Percentiles rank a stretch among this genome's conserved stretches.
Evolutionary conservation across 495 filamentous ascomycete genomes (phyloP).

Genomic region (Neohortaea acidophila): DNA sequence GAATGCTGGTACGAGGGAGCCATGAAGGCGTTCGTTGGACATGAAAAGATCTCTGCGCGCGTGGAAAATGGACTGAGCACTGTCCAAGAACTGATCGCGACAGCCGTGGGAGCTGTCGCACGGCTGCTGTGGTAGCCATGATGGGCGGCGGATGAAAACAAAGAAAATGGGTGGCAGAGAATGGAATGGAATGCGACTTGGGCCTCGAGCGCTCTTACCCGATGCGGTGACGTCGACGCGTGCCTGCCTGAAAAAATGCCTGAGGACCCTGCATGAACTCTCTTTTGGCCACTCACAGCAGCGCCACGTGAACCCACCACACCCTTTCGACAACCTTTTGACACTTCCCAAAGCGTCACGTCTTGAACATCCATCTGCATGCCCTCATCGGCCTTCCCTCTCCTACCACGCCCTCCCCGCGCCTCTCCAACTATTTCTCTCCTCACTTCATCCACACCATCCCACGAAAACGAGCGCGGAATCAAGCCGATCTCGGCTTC

Average conservation of each 20-base stretch:
- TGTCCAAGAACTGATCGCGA: constrained; percentile 1
- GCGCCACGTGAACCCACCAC: neutral
- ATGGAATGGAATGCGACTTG: neutral
- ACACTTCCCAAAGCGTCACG: neutral
- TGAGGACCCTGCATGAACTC: neutral
- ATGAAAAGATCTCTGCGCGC: too few species aligned
- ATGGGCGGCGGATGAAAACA: neutral
- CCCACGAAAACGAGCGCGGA: too few species aligned
- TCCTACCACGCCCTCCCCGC: neutral
- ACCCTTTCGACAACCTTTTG: neutral
- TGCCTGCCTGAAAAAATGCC: neutral
- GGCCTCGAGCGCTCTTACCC: neutral
- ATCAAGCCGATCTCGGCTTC: too few species aligned
- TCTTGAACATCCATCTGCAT: too few species aligned
- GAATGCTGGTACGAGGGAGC: neutral
- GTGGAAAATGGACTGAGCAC: too few species aligned
- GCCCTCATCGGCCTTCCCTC: too few species aligned
- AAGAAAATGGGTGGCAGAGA: constrained; percentile 2
- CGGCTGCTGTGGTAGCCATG: neutral
- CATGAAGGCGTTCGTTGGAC: neutral
- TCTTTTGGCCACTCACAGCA: too few species aligned
- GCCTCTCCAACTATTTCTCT: too few species aligned
- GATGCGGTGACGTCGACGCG: neutral
- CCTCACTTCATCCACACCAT: too few species aligned
- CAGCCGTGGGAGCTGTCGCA: neutral